Conservation (phyloP, 345 rosid genomes). For the Euclidium syriacum region DNA sequence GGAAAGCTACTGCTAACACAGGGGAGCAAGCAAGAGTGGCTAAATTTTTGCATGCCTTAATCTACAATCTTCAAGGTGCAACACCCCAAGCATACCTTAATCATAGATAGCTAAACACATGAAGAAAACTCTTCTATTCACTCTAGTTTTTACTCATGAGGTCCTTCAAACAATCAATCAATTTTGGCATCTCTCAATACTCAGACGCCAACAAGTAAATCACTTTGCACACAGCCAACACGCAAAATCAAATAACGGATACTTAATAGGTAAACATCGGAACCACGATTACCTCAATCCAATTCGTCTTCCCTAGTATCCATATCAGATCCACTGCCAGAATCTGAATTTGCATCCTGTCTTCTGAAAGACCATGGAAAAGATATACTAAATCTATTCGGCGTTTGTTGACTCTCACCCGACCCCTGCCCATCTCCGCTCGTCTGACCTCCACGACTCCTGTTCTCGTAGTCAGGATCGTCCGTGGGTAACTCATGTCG, state of each 20-base stretch:
- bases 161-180: neutral
- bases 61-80: neutral
- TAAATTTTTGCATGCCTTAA: neutral
- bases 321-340: constrained; percentile 35
- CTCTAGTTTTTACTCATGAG: neutral
- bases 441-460: constrained; percentile 25
- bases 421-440: constrained; percentile 15
- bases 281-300: constrained; percentile 36
- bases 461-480: constrained; percentile 55
- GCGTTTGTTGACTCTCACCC: constrained; percentile 33
- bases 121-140: neutral
- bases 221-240: neutral
- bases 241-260: neutral
- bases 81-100: neutral
- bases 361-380: constrained; percentile 53
- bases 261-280: neutral
- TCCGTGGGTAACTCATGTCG: constrained; percentile 64
- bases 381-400: constrained; percentile 49
- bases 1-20: neutral
- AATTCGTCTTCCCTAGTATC: constrained; percentile 53
- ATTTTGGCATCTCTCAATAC: neutral
- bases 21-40: neutral
- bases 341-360: constrained; percentile 9
- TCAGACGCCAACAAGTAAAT: neutral
- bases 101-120: neutral